These are phyloP conservation scores for Umbelopsis sp. DNA, from an alignment of 192 early-diverging fungal genomes.

Conservation along the genomic window DNA sequence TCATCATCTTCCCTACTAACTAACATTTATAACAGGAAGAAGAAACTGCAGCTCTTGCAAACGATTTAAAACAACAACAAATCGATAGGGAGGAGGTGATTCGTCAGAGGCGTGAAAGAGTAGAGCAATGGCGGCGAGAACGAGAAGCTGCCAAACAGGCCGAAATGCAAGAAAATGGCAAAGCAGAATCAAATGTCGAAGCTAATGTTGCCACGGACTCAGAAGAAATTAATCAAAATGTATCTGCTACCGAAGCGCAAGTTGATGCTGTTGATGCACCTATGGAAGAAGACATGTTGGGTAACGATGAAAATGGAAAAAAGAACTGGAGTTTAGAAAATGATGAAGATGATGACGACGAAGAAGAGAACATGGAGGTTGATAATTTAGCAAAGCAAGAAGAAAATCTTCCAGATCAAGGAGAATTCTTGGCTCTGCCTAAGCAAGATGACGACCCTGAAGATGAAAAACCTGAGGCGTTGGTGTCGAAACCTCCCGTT, in stretches of 20 bases:
- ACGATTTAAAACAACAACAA: slow-evolving; percentile 28
- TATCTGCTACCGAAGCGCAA: neutral
- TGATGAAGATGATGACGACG: slow-evolving; percentile 68
- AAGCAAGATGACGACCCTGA: slow-evolving; percentile 21
- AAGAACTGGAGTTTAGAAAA: slow-evolving; percentile 67
- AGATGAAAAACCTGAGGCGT: slow-evolving; percentile 17
- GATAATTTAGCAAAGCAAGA: slow-evolving; percentile 22
- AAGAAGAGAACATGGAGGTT: slow-evolving; percentile 36
- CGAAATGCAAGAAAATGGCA: slow-evolving; percentile 50
- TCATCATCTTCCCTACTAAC: neutral
- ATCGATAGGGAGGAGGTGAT: slow-evolving; percentile 65
- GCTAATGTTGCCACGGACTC: slow-evolving; percentile 38
- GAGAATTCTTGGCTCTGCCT: neutral
- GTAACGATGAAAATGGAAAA: slow-evolving; percentile 25
- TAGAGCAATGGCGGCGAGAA: slow-evolving; percentile 83
- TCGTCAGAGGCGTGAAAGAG: slow-evolving; percentile 75
- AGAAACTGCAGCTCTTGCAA: slow-evolving; percentile 22
- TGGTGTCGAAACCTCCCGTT: slow-evolving; percentile 15
- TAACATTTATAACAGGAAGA: neutral
- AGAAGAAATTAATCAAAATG: slow-evolving; percentile 1
- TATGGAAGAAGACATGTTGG: slow-evolving; percentile 24
- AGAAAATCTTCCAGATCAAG: slow-evolving; percentile 1
- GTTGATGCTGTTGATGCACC: slow-evolving; percentile 20
- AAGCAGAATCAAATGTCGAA: slow-evolving; percentile 28
- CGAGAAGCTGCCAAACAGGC: slow-evolving; percentile 52